Percentiles rank a stretch among this genome's conserved stretches.
These are phyloP conservation scores for Exserohilum rostratum DNA, from an alignment of 2,329 filamentous ascomycete genomes.

Conservation along the genomic window DNA sequence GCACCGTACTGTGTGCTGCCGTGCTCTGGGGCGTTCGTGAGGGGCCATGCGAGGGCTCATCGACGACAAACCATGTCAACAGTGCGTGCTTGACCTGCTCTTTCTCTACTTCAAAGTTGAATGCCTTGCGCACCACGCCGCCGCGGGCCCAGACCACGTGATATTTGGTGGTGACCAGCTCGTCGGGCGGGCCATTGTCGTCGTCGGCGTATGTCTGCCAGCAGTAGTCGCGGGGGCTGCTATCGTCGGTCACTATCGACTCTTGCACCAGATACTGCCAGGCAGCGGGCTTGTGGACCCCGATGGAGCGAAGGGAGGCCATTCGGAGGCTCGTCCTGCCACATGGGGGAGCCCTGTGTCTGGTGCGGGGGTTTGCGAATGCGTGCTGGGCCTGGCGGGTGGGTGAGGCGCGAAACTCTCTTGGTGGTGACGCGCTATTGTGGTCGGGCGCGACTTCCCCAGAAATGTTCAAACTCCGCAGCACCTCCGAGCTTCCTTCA, in stretches of 20 bases:
- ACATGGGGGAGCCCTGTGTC: conserved; percentile 37
- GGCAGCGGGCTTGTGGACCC: conserved; percentile 85
- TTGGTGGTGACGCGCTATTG: conserved; percentile 31
- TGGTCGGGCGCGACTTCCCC: conserved; percentile 30
- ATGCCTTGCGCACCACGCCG: conserved; percentile 81
- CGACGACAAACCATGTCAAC: conserved; percentile 76
- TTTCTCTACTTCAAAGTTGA: conserved; percentile 84
- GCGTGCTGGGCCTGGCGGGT: not conserved
- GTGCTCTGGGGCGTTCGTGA: conserved; percentile 14
- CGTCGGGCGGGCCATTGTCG: conserved; percentile 68
- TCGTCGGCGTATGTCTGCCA: conserved; percentile 71
- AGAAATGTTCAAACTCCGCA: conserved; percentile 16
- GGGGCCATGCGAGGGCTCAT: conserved; percentile 29
- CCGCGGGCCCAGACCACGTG: conserved; percentile 90
- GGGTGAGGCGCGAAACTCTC: not conserved
- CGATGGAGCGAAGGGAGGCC: conserved; percentile 89
- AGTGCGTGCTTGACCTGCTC: conserved; percentile 86
- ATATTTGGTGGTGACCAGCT: conserved; percentile 75
- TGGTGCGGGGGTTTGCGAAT: conserved; percentile 12
- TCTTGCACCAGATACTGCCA: conserved; percentile 84
- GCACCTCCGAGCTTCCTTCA: conserved; percentile 21
- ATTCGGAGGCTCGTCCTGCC: conserved; percentile 58
- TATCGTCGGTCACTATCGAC: conserved; percentile 72
- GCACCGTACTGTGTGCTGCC: conserved; percentile 18
- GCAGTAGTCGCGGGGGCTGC: conserved; percentile 69